These are phyloP conservation scores for Cystobasidium sp. DNA, from an alignment of 1,284 basidiomycete species.

Conservation along the genomic window DNA sequence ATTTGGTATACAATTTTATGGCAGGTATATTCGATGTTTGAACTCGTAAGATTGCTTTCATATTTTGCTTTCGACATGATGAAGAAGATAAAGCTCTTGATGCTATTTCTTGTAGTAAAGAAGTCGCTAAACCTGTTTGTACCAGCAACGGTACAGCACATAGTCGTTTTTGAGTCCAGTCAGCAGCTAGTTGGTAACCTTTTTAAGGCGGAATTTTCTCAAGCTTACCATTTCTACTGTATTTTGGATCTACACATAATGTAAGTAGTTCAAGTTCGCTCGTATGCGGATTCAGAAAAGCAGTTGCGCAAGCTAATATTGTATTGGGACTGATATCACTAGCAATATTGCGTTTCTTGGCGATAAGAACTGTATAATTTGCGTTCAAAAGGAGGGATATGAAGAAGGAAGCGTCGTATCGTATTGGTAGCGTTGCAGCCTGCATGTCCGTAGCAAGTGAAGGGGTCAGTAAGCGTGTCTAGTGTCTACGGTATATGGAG, in stretches of 20 bases:
- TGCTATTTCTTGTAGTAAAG: slow-evolving; percentile 15
- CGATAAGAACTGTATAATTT: slow-evolving; percentile 17
- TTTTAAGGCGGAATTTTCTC: no score
- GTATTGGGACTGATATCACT: neutral
- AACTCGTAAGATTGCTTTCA: slow-evolving; percentile 11
- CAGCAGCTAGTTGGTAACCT: no score
- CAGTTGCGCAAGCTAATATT: slow-evolving; percentile 19
- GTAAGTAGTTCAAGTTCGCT: slow-evolving; percentile 21
- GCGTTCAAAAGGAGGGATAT: slow-evolving; percentile 31
- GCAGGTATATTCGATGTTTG: slow-evolving; percentile 23
- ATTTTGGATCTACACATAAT: slow-evolving; percentile 12
- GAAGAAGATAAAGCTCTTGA: neutral
- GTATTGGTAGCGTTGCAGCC: slow-evolving; percentile 6
- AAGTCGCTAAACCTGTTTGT: slow-evolving; percentile 11
- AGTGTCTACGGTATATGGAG: neutral
- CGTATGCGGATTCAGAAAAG: neutral
- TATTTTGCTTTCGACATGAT: neutral
- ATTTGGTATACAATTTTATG: slow-evolving; percentile 15
- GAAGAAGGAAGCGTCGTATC: slow-evolving; percentile 27
- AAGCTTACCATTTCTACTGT: slow-evolving; percentile 22
- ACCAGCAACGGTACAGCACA: no score
- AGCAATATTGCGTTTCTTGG: neutral
- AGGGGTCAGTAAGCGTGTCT: neutral
- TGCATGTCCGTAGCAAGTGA: neutral
- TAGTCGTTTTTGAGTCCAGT: no score